Conservation (phyloP, 2,329 filamentous ascomycete species). For the Trichoderma arundinaceum region DNA sequence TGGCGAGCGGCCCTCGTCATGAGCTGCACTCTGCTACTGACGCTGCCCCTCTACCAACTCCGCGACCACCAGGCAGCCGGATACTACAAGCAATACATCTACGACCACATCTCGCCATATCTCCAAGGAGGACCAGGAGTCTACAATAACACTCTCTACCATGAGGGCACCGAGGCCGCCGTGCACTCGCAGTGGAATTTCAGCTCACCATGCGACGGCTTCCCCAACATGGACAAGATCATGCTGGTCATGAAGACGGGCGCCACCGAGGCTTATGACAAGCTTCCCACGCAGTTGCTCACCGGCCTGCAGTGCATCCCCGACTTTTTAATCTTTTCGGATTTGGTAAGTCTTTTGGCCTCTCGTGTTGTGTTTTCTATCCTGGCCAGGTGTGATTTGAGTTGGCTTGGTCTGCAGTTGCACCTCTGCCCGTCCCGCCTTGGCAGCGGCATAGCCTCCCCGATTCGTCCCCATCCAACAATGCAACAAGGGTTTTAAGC, state of each 20-base stretch:
- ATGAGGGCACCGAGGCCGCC: constrained; percentile 43
- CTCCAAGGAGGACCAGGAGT: constrained; percentile 38
- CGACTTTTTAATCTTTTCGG: constrained; percentile 63
- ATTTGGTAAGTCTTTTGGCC: constrained; percentile 47
- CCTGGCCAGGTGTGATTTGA: background rate
- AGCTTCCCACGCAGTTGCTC: constrained; percentile 61
- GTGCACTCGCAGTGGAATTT: constrained; percentile 47
- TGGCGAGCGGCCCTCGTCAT: constrained; percentile 40
- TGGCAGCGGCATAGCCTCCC: constrained; percentile 14
- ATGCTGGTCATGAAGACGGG: constrained; percentile 65
- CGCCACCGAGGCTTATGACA: constrained; percentile 60
- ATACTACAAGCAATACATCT: constrained; percentile 40
- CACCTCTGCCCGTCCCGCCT: constrained; percentile 17
- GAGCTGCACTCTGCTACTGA: constrained; percentile 40
- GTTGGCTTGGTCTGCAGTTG: background rate
- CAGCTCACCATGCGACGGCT: constrained; percentile 47
- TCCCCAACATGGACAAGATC: constrained; percentile 52
- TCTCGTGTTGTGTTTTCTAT: background rate
- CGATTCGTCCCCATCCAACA: background rate
- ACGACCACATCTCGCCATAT: constrained; percentile 42
- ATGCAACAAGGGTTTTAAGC: background rate
- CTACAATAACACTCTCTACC: constrained; percentile 50
- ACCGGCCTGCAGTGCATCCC: constrained; percentile 60
- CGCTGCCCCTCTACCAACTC: constrained; percentile 43
- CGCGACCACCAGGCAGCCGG: constrained; percentile 38